phyloP scores from a whole-genome alignment of 371 early-diverging fungal species.

The Dinochytrium kinnereticum region DNA sequence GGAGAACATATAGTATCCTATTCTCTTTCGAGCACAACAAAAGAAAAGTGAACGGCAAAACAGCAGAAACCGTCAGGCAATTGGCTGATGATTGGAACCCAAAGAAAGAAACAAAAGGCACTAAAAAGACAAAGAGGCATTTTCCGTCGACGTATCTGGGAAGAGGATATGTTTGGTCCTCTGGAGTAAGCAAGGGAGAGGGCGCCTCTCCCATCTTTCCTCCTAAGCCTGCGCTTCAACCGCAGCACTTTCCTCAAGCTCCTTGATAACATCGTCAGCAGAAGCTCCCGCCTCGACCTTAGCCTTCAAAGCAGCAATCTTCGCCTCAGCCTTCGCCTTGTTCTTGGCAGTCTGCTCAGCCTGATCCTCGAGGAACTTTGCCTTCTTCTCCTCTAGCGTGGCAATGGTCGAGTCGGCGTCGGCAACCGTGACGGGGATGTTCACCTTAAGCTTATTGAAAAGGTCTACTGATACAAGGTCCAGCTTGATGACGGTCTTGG shows the following conservation, averaged over 20 bases:
- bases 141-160: too few species aligned
- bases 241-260: constrained; percentile 24
- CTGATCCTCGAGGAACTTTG: constrained; percentile 76
- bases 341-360: constrained; percentile 80
- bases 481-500: constrained; percentile 68
- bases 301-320: constrained; percentile 72
- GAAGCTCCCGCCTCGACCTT: constrained; percentile 40
- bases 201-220: too few species aligned
- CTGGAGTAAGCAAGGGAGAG: too few species aligned
- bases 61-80: too few species aligned
- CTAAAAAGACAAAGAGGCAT: too few species aligned
- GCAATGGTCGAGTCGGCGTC: constrained; percentile 74
- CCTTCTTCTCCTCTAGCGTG: constrained; percentile 73
- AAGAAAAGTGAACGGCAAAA: too few species aligned
- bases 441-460: constrained; percentile 80
- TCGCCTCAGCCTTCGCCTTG: constrained; percentile 85
- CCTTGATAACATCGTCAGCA: constrained; percentile 26
- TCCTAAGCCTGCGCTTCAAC: constrained; percentile 20
- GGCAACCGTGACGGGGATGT: constrained; percentile 69
- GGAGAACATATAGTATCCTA: background rate
- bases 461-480: constrained; percentile 83
- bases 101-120: too few species aligned
- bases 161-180: too few species aligned
- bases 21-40: too few species aligned
- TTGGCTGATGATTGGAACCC: too few species aligned